Percentiles rank a stretch among this genome's conserved stretches.
Evolutionary conservation across 2,329 filamentous ascomycete species (phyloP).

Genomic region (Epichloe sibirici): DNA sequence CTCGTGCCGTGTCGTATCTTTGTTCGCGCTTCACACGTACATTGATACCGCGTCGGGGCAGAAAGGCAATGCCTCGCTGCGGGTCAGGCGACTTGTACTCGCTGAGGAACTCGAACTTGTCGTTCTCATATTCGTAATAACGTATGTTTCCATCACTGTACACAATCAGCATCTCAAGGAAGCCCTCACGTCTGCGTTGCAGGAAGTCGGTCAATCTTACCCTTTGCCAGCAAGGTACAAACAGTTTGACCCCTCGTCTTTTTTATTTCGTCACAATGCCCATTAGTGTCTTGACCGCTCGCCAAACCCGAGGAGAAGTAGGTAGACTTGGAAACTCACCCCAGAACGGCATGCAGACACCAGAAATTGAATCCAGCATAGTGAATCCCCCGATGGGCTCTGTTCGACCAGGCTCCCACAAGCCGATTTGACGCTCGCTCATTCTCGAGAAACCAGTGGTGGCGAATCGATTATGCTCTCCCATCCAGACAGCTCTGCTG

Average conservation of each 20-base stretch:
- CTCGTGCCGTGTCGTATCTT: not conserved
- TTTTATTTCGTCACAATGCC: constrained; percentile 12
- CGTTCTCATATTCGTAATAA: constrained; percentile 96
- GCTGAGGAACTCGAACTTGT: constrained; percentile 95
- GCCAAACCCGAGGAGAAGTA: not conserved
- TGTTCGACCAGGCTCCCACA: constrained; percentile 83
- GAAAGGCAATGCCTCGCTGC: constrained; percentile 85
- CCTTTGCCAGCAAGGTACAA: constrained; percentile 96
- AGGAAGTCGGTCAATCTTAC: constrained; percentile 35
- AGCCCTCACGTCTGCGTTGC: not conserved
- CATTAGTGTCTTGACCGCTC: not conserved
- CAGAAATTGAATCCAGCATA: constrained; percentile 87
- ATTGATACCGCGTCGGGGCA: constrained; percentile 91
- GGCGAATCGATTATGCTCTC: constrained; percentile 88
- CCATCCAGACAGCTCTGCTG: constrained; percentile 93
- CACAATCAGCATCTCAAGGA: constrained; percentile 7
- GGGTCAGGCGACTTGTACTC: constrained; percentile 96
- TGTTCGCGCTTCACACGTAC: constrained; percentile 30
- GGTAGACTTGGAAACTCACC: constrained; percentile 32
- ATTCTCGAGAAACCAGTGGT: constrained; percentile 97
- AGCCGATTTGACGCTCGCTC: constrained; percentile 90
- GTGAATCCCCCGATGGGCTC: constrained; percentile 86
- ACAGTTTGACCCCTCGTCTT: constrained; percentile 83
- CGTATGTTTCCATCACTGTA: constrained; percentile 91
- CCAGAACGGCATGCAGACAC: constrained; percentile 99